A percentile compares a stretch with the other conserved stretches of the same genome.
Conservation (phyloP, 2,329 filamentous ascomycete species). For the Aspergillus awamori region DNA sequence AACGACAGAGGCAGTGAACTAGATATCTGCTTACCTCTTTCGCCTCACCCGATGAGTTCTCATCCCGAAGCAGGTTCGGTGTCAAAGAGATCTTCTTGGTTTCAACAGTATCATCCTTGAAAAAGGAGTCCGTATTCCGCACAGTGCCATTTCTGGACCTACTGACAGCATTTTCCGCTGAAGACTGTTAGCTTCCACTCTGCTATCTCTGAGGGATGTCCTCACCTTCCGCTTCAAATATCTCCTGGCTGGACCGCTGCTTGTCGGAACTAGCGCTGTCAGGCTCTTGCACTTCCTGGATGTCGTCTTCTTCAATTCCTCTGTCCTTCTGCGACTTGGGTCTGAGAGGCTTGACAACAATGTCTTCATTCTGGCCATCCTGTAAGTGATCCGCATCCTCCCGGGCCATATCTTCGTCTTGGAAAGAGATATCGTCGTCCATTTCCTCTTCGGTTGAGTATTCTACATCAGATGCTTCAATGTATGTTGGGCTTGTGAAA, state of each 20-base stretch:
- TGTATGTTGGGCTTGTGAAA: conserved; percentile 82
- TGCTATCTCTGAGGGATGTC: background rate
- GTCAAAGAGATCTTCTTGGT: conserved; percentile 97
- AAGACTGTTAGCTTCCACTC: conserved; percentile 22
- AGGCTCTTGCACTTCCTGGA: conserved; percentile 28
- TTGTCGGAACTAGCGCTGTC: conserved; percentile 41
- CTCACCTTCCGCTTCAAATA: conserved; percentile 55
- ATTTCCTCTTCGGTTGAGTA: conserved; percentile 80
- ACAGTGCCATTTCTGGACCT: conserved; percentile 82
- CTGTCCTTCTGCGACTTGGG: conserved; percentile 43
- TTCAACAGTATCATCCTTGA: conserved; percentile 92
- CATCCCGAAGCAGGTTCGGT: conserved; percentile 86
- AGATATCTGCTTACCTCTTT: conserved; percentile 40
- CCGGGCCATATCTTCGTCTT: conserved; percentile 52
- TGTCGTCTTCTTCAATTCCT: conserved; percentile 27
- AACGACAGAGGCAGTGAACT: background rate
- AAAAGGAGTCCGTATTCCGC: conserved; percentile 93
- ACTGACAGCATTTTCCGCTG: conserved; percentile 38
- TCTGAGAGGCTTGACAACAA: conserved; percentile 50
- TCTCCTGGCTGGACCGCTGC: conserved; percentile 66
- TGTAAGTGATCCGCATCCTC: conserved; percentile 37
- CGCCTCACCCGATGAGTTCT: conserved; percentile 48
- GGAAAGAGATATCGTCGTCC: conserved; percentile 50
- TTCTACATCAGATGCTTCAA: conserved; percentile 84
- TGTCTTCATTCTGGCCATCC: conserved; percentile 40